These are phyloP conservation scores for Monascus ruber DNA, from an alignment of 2,329 filamentous ascomycete species.

Conservation along the genomic window DNA sequence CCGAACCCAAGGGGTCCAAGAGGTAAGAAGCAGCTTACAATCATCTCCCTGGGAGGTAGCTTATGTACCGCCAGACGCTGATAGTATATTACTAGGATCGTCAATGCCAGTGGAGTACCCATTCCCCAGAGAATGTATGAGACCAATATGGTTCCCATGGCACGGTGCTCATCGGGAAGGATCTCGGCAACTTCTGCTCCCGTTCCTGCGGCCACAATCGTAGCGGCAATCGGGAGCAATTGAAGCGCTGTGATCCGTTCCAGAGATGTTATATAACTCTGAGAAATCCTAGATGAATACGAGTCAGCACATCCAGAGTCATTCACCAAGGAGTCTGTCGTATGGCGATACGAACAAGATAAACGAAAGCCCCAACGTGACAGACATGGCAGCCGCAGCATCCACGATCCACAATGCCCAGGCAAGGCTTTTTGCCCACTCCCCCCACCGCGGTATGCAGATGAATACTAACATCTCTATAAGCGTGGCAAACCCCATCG, in stretches of 20 bases:
- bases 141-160: conserved; percentile 50
- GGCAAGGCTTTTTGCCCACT: conserved; percentile 36
- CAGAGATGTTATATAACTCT: conserved; percentile 27
- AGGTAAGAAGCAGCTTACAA: conserved; percentile 57
- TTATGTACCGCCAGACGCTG: conserved; percentile 56
- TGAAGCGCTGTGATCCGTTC: conserved; percentile 53
- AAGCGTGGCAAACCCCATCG: conserved; percentile 55
- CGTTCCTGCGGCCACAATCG: conserved; percentile 53
- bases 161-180: conserved; percentile 43
- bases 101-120: conserved; percentile 49
- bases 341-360: conserved; percentile 37
- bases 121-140: conserved; percentile 61
- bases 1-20: conserved; percentile 57
- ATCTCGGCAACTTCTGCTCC: conserved; percentile 54
- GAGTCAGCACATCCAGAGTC: not conserved
- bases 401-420: conserved; percentile 43
- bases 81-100: conserved; percentile 57
- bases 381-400: conserved; percentile 31
- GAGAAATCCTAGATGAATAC: conserved; percentile 20
- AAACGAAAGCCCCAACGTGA: conserved; percentile 39
- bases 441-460: conserved; percentile 46
- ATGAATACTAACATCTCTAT: conserved; percentile 51
- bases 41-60: conserved; percentile 54
- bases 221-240: conserved; percentile 55
- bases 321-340: not conserved